Conservation (phyloP, 2,329 filamentous ascomycete genomes). For the Canariomyces notabilis region DNA sequence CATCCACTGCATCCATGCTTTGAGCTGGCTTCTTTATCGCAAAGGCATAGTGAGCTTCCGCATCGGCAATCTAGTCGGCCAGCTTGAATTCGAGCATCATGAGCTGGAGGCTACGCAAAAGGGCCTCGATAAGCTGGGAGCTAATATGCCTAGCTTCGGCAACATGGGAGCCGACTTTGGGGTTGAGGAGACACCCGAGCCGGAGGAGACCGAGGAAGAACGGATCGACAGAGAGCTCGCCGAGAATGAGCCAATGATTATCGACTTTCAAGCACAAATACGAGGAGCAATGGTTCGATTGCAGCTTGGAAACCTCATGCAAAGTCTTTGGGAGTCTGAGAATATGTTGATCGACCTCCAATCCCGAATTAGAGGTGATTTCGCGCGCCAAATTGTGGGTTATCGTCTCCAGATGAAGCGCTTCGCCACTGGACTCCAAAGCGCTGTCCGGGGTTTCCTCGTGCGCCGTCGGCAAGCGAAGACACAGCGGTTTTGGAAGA, state of each 20-base stretch:
- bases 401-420: constrained; percentile 79
- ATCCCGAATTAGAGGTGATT: constrained; percentile 80
- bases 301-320: constrained; percentile 76
- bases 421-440: constrained; percentile 78
- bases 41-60: constrained; percentile 93
- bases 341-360: constrained; percentile 75
- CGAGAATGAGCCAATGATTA: constrained; percentile 66
- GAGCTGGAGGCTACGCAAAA: constrained; percentile 97
- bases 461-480: constrained; percentile 58
- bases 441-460: constrained; percentile 71
- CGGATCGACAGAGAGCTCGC: constrained; percentile 74
- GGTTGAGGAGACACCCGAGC: constrained; percentile 63
- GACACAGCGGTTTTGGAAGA: constrained; percentile 64
- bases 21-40: constrained; percentile 94
- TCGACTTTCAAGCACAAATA: constrained; percentile 82
- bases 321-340: constrained; percentile 83
- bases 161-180: constrained; percentile 97
- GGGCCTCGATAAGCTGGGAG: constrained; percentile 88
- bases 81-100: constrained; percentile 95
- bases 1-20: constrained; percentile 95
- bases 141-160: constrained; percentile 95
- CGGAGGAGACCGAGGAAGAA: constrained; percentile 86
- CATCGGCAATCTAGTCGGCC: constrained; percentile 93
- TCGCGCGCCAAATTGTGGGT: constrained; percentile 72
- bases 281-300: constrained; percentile 76